phyloP scores from a whole-genome alignment of 140 eudicot species.

The Anethum foeniculum region DNA sequence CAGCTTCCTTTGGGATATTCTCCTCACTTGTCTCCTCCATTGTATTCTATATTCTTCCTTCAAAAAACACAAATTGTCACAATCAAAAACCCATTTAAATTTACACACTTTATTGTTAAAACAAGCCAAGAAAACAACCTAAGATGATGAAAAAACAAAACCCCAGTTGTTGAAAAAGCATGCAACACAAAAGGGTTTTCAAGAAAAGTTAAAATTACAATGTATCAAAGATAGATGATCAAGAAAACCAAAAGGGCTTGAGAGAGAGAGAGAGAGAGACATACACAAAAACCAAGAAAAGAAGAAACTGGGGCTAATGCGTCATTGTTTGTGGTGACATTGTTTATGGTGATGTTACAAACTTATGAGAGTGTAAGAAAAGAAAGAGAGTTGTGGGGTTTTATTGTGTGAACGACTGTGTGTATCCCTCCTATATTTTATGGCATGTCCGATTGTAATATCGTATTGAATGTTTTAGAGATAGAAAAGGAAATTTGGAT shows the following conservation, averaged over 20 bases:
- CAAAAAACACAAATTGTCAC: not conserved
- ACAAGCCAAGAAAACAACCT: not conserved
- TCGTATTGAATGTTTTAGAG: too few relatives aligned
- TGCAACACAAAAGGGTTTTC: not conserved
- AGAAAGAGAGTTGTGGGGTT: not conserved
- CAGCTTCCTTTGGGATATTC: constrained; percentile 27
- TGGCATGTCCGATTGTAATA: too few relatives aligned
- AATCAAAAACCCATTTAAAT: not conserved
- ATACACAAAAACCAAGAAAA: not conserved
- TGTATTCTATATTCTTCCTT: not conserved
- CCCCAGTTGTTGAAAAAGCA: not conserved
- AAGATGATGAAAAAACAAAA: not conserved
- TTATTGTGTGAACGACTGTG: not conserved
- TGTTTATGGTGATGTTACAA: not conserved
- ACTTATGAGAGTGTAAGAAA: not conserved
- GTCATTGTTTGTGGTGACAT: not conserved
- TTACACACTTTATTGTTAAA: not conserved
- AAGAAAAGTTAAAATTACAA: not conserved
- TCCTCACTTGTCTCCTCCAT: constrained; percentile 27
- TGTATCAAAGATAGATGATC: not conserved
- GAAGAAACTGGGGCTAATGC: not conserved
- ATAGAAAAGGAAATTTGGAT: too few relatives aligned
- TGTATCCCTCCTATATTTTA: not conserved
- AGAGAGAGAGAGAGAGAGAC: not conserved
- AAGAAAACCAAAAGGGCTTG: not conserved